Base-by-base conservation (phyloP, 148 eudicot genomes). In the Suaeda aralocaspica region DNA sequence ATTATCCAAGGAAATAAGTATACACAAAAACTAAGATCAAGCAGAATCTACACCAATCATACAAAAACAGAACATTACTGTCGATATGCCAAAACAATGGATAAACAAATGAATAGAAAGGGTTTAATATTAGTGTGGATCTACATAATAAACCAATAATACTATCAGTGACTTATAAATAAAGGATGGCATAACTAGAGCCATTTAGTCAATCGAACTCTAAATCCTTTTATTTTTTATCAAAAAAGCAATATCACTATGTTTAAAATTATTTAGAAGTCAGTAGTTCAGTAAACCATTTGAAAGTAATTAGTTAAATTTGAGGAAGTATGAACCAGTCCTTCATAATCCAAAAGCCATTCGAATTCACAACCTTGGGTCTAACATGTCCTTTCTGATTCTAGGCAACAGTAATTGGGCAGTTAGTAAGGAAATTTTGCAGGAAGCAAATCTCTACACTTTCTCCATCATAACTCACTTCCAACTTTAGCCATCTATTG, bases 401-500 rank as follows among this genome's bases (percentile, higher is more conserved):
- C n/a, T 58, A 16, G 60, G 50, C 48, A 51, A 25, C 66, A 59
- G 46, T 21, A 14, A 46, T 59, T 25, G 19, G 33, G 48, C n/a
- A 44, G 18, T 64, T 55, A 28, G 29, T 6, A 57, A 42, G 33
- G 48, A 4, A 28, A 14, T 62, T 61, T 21, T 31, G 10, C 29
- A 59, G 57, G 57, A 28, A 68, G 29, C 30, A 50, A 39, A 50
- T 25, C 14, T 50, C 41, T 10, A 55, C 14, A 21, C 26, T 58
- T 59, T 62, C 69, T 31, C 46, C 21, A 24, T 75, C 70, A 70
- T 56, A 69, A 42, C 29, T 52, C 69, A 60, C 33, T 36, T 57
- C 44, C 64, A 68, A 48, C 51, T 41, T 51, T 45, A 44, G 63
- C 63, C 49, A 42, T 52, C 52, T 28, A 22, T 15, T 41, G 36